Evolutionary conservation across 2,329 filamentous ascomycete species (phyloP).

Genomic region (Elsinoe batatas): DNA sequence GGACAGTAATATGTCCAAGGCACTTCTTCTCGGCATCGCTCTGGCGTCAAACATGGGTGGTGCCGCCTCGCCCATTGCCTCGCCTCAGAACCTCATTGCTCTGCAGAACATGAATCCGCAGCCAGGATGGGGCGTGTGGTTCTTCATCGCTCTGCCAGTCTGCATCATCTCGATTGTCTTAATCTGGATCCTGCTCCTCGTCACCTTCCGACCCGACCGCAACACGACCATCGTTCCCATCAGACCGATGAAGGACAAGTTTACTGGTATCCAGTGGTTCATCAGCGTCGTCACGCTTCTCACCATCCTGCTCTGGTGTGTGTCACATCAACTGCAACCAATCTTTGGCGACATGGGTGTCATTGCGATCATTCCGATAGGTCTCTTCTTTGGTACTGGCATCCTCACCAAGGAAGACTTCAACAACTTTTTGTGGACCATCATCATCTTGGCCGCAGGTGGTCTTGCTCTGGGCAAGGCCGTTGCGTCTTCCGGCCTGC

Average conservation of each 20-base stretch:
- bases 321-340: slow-evolving; percentile 75
- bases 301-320: slow-evolving; percentile 88
- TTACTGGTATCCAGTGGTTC: slow-evolving; percentile 86
- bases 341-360: slow-evolving; percentile 98
- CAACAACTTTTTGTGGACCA: slow-evolving; percentile 99
- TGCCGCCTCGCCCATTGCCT: slow-evolving; percentile 92
- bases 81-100: slow-evolving; percentile 93
- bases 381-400: slow-evolving; percentile 91
- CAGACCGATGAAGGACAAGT: slow-evolving; percentile 76
- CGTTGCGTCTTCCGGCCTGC: slow-evolving; percentile 81
- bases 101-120: slow-evolving; percentile 89
- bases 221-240: slow-evolving; percentile 88
- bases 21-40: slow-evolving; percentile 88
- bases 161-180: slow-evolving; percentile 78
- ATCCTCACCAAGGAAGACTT: slow-evolving; percentile 98
- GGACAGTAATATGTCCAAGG: slow-evolving; percentile 88
- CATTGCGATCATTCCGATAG: slow-evolving; percentile 89
- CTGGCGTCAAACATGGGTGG: slow-evolving; percentile 92
- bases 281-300: slow-evolving; percentile 71
- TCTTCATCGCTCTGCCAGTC: slow-evolving; percentile 89
- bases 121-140: slow-evolving; percentile 92
- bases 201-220: slow-evolving; percentile 74
- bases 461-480: slow-evolving; percentile 88
- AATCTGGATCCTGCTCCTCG: slow-evolving; percentile 79
- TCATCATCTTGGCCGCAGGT: slow-evolving; percentile 94